phyloP scores from a whole-genome alignment of 2,329 filamentous ascomycete genomes.

The Cercospora zeae-maydis region DNA sequence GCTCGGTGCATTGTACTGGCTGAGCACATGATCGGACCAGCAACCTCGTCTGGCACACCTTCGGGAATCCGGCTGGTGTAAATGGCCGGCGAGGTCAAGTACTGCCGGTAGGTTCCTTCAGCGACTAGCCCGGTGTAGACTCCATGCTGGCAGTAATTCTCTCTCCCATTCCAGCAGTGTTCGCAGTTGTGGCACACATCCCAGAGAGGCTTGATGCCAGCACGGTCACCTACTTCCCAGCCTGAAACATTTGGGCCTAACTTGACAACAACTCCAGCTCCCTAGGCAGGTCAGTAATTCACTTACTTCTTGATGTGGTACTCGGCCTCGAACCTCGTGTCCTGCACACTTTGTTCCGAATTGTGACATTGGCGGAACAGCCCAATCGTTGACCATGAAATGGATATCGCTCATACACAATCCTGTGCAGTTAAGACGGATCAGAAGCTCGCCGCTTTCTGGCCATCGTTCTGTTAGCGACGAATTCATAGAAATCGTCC shows the following conservation, averaged over 20 bases:
- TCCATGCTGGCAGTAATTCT: constrained; percentile 51
- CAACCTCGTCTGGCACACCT: constrained; percentile 52
- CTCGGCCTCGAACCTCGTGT: constrained; percentile 50
- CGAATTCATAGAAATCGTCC: not conserved
- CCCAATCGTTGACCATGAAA: constrained; percentile 55
- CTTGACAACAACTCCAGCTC: constrained; percentile 57
- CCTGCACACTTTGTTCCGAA: constrained; percentile 35
- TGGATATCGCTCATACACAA: constrained; percentile 58
- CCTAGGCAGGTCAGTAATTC: constrained; percentile 26
- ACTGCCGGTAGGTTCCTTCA: constrained; percentile 56
- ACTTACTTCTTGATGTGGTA: constrained; percentile 29
- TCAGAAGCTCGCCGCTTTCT: constrained; percentile 50
- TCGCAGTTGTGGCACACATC: constrained; percentile 47
- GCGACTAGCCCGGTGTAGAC: constrained; percentile 45
- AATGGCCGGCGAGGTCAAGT: constrained; percentile 54
- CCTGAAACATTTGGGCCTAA: constrained; percentile 52
- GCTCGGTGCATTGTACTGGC: constrained; percentile 57
- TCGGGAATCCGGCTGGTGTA: constrained; percentile 56
- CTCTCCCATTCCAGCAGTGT: constrained; percentile 50
- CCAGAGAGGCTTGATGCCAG: constrained; percentile 49
- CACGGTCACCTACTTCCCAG: constrained; percentile 53
- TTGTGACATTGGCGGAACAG: constrained; percentile 45
- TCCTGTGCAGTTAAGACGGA: constrained; percentile 57
- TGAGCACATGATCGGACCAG: constrained; percentile 59
- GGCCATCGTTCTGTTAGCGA: not conserved